Conservation (phyloP, 371 early-diverging fungal species). For the Mortierella sp. region DNA sequence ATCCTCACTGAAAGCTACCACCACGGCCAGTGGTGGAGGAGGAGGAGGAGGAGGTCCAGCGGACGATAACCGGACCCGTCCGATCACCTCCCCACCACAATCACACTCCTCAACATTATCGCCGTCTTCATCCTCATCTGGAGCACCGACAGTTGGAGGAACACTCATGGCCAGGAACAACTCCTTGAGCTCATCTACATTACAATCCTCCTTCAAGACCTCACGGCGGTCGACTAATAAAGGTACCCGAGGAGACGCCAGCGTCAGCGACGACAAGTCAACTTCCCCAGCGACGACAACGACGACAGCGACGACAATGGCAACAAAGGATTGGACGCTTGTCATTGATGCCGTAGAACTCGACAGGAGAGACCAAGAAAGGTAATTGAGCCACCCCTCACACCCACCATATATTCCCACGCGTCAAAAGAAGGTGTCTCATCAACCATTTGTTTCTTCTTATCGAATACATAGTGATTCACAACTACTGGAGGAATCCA, state of each 20-base stretch:
- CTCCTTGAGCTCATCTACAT: neutral
- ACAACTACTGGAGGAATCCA: conserved; percentile 37
- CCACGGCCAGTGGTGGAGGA: neutral
- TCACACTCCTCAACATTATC: neutral
- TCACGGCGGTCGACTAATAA: neutral
- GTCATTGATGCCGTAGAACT: conserved; percentile 43
- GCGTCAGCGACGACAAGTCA: neutral
- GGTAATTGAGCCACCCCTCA: conserved; percentile 17
- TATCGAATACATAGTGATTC: conserved; percentile 24
- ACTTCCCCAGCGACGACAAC: neutral
- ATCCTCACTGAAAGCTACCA: neutral
- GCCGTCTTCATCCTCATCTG: neutral
- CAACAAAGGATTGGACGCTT: conserved; percentile 41
- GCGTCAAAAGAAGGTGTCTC: no score
- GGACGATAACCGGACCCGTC: neutral
- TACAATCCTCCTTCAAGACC: conserved; percentile 1
- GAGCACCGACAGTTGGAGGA: neutral
- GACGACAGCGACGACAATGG: conserved; percentile 5
- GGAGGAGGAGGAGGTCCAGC: neutral
- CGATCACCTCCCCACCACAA: neutral
- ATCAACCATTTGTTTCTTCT: neutral
- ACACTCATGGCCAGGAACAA: neutral
- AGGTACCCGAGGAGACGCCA: neutral
- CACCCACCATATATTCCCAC: neutral
- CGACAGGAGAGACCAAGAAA: conserved; percentile 26